Evolutionary conservation across 2,329 filamentous ascomycete species (phyloP), one percentile per base, ranked within the genome.

Genomic region (Cytospora piceicola): DNA sequence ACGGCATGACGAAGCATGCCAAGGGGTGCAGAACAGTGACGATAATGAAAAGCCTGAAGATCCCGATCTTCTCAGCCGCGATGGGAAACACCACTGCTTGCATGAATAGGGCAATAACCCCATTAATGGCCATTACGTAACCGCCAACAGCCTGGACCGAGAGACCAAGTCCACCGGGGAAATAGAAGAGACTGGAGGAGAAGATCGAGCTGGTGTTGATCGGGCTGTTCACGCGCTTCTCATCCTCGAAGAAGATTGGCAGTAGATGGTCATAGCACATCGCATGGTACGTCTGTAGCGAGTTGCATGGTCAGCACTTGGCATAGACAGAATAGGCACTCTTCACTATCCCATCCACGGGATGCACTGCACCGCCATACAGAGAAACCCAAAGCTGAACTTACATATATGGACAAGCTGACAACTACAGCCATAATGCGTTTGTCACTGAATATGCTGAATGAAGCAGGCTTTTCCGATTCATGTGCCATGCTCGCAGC

Each of bases 221-320:
- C 1, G 70, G 71, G 52, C 76, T 67, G 69, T 7, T 79, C 74
- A 52, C 79, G 76, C 55, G 80, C 74, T 85, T 84, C 51, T 88
- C 83, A 72, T 97, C 93, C 75, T 97, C 93, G 60, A 97, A 87
- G 78, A 97, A 97, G 67, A 97, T 97, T 9, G 94, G 94, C 62
- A 97, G 83, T 0, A 97, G 84, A 75, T 96, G 92, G 73, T 97
- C 94, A 77, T 92, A 97, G 0, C 91, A 93, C 93, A 97, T 97
- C 46, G 90, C 93, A 78, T 97, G 94, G 75, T 96, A 96, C 5
- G 93, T 95, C 65, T 60, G 15, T 27, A 32, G 20, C 30, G 20
- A 39, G 39, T 14, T 12, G 3, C 46, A 20, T 2, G 46, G 61
- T 66, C 32, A 66, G 65, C 56, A 46, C 5, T 30, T 9, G n/a